Evolutionary conservation across 2,329 filamentous ascomycete species (phyloP), one percentile per base, ranked within the genome.

Genomic region (Botrytis tulipae): DNA sequence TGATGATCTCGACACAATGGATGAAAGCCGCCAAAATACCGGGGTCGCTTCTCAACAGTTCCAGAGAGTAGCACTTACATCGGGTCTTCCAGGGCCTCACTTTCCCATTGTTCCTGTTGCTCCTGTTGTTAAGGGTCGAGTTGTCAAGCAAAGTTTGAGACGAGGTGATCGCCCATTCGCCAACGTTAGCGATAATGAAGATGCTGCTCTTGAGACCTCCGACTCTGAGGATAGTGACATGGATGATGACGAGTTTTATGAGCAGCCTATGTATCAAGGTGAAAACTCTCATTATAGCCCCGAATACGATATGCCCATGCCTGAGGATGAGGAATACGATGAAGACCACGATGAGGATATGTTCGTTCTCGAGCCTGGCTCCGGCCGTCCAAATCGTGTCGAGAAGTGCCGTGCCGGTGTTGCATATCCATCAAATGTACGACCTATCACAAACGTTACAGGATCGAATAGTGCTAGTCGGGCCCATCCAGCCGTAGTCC

Each of bases 131-230:
- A n/a, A 66, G 10, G 60, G 60, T 40, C 72, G 68, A 66, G 25
- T 73, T 32, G 69, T 73, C 59, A 71, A 57, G 44, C 72, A 66
- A 46, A 48, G 35, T 42, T 18, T 32, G 66, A 37, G 37, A 59
- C 66, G 63, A 12, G 40, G 51, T 44, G 46, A 51, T 42, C 35
- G 25, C 3, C n/a, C 9, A 32, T 42, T 32, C 1, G 12, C 35
- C 18, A 20, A 20, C 29, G 37, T 22, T 25, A 16, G 66, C n/a
- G 40, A 69, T 5, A n/a, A 40, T 6, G 63, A 61, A 25, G 51
- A n/a, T 61, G 44, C 29, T 14, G 32, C 18, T 51, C 22, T 60
- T 25, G 63, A 54, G 18, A 51, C 10, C n/a, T 69, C 48, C 2
- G 66, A 69, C 48, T 57, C 8, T n/a, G 35, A 59, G n/a, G 48